Conservation (phyloP, 495 filamentous ascomycete genomes). For the Neurospora sp. region DNA sequence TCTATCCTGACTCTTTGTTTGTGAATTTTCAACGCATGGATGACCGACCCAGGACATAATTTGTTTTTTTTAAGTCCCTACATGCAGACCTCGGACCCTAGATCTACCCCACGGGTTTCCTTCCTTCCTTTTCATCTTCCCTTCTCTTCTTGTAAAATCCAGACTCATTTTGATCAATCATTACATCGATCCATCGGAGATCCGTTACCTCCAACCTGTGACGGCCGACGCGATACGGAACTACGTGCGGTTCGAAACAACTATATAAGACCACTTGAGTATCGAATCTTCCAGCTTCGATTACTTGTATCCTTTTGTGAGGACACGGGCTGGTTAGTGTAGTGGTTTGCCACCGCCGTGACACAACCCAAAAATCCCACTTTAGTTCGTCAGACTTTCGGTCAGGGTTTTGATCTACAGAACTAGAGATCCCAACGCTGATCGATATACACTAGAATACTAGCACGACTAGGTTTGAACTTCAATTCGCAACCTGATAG, state of each 20-base stretch:
- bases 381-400: neutral
- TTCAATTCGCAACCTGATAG: neutral
- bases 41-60: neutral
- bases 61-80: neutral
- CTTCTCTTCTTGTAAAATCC: neutral
- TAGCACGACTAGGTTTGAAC: neutral
- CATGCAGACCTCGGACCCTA: neutral
- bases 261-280: too few species aligned
- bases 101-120: neutral
- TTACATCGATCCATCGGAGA: neutral
- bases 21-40: neutral
- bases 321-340: too few species aligned
- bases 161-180: neutral
- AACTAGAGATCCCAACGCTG: neutral
- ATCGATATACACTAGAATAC: neutral
- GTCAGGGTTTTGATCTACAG: neutral
- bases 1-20: neutral
- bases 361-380: neutral
- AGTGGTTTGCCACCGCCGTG: too few species aligned
- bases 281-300: too few species aligned
- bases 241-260: too few species aligned
- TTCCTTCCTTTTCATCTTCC: neutral
- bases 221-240: too few species aligned
- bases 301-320: too few species aligned
- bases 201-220: neutral